Base-by-base conservation (phyloP, 2,329 filamentous ascomycete genomes). In the Dothideomycetes sp. region DNA sequence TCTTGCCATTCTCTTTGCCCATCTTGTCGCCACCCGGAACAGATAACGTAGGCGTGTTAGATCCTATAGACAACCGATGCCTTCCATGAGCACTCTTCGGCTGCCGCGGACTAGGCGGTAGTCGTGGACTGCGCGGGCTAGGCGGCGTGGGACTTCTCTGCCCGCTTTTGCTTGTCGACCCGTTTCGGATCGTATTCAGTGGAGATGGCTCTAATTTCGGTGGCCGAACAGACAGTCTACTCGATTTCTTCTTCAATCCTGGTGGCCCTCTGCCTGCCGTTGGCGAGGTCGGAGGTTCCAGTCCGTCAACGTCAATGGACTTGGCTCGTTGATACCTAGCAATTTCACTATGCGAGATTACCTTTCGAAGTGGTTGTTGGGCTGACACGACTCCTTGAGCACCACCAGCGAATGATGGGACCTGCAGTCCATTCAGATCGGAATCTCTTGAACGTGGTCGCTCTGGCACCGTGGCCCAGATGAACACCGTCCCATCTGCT, bases 261-360 rank as follows among this genome's bases (percentile, higher is more conserved):
- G 69, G 69, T 1, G 74, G 46, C 47, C 59, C 67, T 4, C 69
- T 67, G 1, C 71, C 62, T 19, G 56, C 55, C 29, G 62, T 64
- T 16, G 63, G 64, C n/a, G 67, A 63, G 5, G 64, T 61, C 4
- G 58, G 60, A 3, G 60, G 62, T 4, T 63, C 63, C 17, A 49
- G 43, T 18, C 53, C 49, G 17, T 43, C 46, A n/a, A 60, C 51
- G 4, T 68, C 61, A 16, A 59, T 60, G n/a, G 51, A 47, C 13
- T 67, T 64, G 13, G 67, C 64, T 39, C 68, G 64, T 47, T 74
- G 70, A 39, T 94, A 88, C 46, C 88, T 84, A 7, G 86, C 83
- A 28, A 96, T 67, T 53, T 96, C 89, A 1, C 82, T 80, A 51
- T 84, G 86, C 2, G 88, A 94, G 22, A 96, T 69, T 7, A 98